phyloP scores from a whole-genome alignment of 2,329 filamentous ascomycete genomes.

The Cercospora sojina region DNA sequence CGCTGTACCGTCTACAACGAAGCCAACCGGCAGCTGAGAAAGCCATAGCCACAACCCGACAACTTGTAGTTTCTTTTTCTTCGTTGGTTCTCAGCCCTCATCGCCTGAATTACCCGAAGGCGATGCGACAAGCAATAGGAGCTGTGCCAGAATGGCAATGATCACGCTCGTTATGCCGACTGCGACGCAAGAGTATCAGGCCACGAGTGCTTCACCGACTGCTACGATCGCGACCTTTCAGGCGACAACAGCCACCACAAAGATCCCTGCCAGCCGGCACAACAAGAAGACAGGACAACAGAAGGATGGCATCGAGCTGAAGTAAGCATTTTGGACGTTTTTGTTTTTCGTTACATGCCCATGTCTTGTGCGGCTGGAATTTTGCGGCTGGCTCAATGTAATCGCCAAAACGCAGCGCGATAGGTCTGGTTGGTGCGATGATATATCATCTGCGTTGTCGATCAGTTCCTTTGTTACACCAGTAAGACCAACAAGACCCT shows the following conservation, averaged over 20 bases:
- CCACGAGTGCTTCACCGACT: background rate
- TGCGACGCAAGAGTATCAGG: background rate
- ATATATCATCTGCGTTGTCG: background rate
- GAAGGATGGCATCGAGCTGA: background rate
- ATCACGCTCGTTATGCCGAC: slow-evolving; percentile 1
- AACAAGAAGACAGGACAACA: background rate
- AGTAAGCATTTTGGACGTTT: slow-evolving; percentile 1
- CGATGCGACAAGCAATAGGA: background rate
- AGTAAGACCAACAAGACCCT: background rate
- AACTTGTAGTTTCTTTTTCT: background rate
- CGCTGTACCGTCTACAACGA: background rate
- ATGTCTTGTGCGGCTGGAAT: background rate
- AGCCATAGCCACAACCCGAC: background rate
- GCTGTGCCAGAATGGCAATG: slow-evolving; percentile 5
- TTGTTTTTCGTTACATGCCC: background rate
- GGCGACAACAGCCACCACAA: background rate
- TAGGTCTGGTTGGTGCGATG: background rate
- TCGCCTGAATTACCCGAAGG: background rate
- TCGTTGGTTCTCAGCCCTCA: background rate
- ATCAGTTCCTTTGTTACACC: background rate
- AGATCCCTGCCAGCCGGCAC: background rate
- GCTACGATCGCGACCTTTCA: background rate
- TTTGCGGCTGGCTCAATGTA: background rate
- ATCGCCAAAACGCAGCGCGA: background rate
- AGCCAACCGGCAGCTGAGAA: background rate